Evolutionary conservation across 2,329 filamentous ascomycete species (phyloP).

Genomic region (Fusarium miscanthi): DNA sequence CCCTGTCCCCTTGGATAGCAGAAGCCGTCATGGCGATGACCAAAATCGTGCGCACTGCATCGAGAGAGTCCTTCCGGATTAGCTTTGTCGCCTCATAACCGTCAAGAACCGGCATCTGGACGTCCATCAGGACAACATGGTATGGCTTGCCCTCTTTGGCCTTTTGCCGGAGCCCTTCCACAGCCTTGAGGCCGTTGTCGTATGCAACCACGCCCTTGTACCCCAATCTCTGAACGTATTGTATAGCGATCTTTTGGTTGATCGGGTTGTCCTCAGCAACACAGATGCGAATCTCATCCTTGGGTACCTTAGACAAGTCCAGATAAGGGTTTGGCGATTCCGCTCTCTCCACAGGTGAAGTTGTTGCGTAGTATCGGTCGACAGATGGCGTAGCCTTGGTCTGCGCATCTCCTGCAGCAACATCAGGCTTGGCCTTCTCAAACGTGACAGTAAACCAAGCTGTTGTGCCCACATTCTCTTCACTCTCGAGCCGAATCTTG

Average conservation of each 20-base stretch:
- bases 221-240: conserved; percentile 87
- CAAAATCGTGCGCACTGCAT: conserved; percentile 82
- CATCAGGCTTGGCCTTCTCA: conserved; percentile 77
- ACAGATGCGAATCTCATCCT: conserved; percentile 84
- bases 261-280: conserved; percentile 96
- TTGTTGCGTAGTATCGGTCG: conserved; percentile 49
- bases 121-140: conserved; percentile 94
- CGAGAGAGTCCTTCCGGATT: conserved; percentile 79
- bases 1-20: conserved; percentile 92
- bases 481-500: conserved; percentile 82
- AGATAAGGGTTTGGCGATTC: conserved; percentile 60
- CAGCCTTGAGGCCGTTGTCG: conserved; percentile 87
- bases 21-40: conserved; percentile 98
- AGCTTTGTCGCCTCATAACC: conserved; percentile 91
- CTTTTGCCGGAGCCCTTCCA: conserved; percentile 82
- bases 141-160: conserved; percentile 80
- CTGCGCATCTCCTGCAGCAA: conserved; percentile 66
- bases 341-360: conserved; percentile 52
- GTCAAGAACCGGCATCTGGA: conserved; percentile 94
- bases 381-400: conserved; percentile 51
- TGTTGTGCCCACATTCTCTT: conserved; percentile 75
- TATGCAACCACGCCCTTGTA: conserved; percentile 86
- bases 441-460: conserved; percentile 87
- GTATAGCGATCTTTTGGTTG: conserved; percentile 93
- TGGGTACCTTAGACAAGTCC: conserved; percentile 78